Base-by-base conservation (phyloP, 495 filamentous ascomycete species). In the Aspergillus avenaceus region DNA sequence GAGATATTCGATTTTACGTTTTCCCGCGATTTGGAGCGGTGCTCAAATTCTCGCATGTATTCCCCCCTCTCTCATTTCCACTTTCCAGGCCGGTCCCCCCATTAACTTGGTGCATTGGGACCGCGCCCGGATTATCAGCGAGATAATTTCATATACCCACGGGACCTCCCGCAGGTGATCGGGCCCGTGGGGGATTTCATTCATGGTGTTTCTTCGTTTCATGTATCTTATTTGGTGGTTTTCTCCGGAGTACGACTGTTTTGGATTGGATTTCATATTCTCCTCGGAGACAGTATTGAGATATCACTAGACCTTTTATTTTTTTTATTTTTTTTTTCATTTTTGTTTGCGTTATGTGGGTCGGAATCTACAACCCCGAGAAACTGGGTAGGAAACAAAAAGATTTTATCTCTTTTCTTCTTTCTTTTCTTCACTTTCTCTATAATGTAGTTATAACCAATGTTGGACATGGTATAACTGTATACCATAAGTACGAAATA, bases 211-310 rank as follows among this genome's bases (percentile, higher is more conserved):
- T 32, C 23, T 41, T 19, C 28, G 23, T 45, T 53, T 47, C 44
- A 49, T 52, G 44, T 47, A 52, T 52, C 42, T 48, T 52, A 48
- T 31, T 32, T 18, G 34, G 7, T 16, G 14, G 23, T 7, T 14
- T 24, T 12, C 23, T 31, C 18, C 9, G 41, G 41, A 26, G 24
- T 28, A 19, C 29, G 41, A 28, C 27, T 19, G 32, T 28, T 44
- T 12, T 44, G 2, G 12, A 24, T 27, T 27, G 24, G 18, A 28
- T 45, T 19, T 28, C 42, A 24, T 40, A n/a, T 32, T 40, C 25
- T 49, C 25, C 28, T 48, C 32, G 41, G 45, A 24, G 40, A 49
- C 47, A n/a, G 32, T 54, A 41, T 45, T 31, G 52, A 49, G 47
- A 52, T 52, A 37, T 46, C 45, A 37, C 24, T 46, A 46, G 42